phyloP scores from a whole-genome alignment of 2,329 filamentous ascomycete genomes.

The Colletotrichum higginsianum region DNA sequence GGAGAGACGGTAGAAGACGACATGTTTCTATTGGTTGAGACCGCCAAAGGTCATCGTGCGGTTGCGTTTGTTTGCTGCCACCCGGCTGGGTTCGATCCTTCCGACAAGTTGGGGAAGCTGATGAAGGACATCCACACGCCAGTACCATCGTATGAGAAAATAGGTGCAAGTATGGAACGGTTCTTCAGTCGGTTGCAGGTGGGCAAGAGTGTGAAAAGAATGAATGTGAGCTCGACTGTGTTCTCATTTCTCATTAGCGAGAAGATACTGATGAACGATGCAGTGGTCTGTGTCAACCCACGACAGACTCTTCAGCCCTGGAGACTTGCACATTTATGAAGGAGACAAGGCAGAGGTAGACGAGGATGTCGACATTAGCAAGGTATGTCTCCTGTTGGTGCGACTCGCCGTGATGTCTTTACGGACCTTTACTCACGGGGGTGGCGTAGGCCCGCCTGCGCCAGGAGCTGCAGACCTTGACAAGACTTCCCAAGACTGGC shows the following conservation, averaged over 20 bases:
- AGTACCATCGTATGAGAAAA: constrained; percentile 69
- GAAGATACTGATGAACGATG: neutral
- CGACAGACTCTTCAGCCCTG: constrained; percentile 56
- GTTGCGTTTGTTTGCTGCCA: constrained; percentile 68
- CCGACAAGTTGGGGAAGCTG: constrained; percentile 63
- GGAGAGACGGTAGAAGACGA: constrained; percentile 70
- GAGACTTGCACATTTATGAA: constrained; percentile 55
- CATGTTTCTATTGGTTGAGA: constrained; percentile 64
- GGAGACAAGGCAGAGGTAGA: constrained; percentile 52
- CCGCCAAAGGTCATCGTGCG: constrained; percentile 57
- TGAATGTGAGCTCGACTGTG: constrained; percentile 59
- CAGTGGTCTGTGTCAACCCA: constrained; percentile 67
- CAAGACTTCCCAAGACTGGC: constrained; percentile 61
- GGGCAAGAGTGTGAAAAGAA: constrained; percentile 64
- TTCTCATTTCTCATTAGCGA: neutral
- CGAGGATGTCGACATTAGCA: constrained; percentile 56
- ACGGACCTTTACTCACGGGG: neutral
- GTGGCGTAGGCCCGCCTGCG: constrained; percentile 53
- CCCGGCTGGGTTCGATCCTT: constrained; percentile 67
- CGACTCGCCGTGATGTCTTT: neutral
- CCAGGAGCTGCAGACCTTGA: constrained; percentile 67
- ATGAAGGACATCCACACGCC: constrained; percentile 66
- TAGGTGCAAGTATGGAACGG: constrained; percentile 68
- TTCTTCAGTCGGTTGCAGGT: constrained; percentile 65
- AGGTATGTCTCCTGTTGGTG: constrained; percentile 45